These are phyloP conservation scores for Trichoderma citrinoviride DNA, from an alignment of 2,329 filamentous ascomycete genomes.

Conservation along the genomic window DNA sequence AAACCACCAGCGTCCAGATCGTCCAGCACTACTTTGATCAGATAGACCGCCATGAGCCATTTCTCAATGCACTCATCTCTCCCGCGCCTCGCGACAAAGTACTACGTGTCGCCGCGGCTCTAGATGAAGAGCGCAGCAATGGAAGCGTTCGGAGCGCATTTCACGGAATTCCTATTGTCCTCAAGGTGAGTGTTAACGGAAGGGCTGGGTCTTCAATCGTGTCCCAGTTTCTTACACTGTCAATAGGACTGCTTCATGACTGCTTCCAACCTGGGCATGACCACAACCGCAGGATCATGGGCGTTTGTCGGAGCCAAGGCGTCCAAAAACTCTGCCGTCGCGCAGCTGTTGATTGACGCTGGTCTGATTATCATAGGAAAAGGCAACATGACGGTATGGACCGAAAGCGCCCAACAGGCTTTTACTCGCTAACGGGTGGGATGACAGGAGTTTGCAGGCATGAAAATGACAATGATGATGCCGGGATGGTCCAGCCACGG, in stretches of 20 bases:
- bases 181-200: conserved; percentile 24
- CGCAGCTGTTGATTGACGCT: conserved; percentile 22
- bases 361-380: conserved; percentile 28
- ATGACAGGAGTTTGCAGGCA: conserved; percentile 25
- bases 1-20: conserved; percentile 11
- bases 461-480: conserved; percentile 25
- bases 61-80: conserved; percentile 25
- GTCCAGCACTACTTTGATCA: conserved; percentile 20
- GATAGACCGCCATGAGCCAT: conserved; percentile 21
- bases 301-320: conserved; percentile 22
- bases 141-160: conserved; percentile 25
- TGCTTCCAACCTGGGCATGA: conserved; percentile 25
- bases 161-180: conserved; percentile 29
- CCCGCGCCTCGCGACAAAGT: conserved; percentile 20
- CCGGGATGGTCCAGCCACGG: conserved; percentile 23
- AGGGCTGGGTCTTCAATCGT: too few species aligned
- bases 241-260: conserved; percentile 25
- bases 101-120: conserved; percentile 18
- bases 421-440: background rate
- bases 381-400: conserved; percentile 25
- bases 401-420: accelerated
- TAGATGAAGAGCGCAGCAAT: conserved; percentile 26
- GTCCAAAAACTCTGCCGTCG: conserved; percentile 22
- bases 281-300: conserved; percentile 25
- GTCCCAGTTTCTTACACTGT: background rate